These are phyloP conservation scores for Panaeolus papilionaceus DNA, from an alignment of 768 basidiomycete species.

Conservation along the genomic window DNA sequence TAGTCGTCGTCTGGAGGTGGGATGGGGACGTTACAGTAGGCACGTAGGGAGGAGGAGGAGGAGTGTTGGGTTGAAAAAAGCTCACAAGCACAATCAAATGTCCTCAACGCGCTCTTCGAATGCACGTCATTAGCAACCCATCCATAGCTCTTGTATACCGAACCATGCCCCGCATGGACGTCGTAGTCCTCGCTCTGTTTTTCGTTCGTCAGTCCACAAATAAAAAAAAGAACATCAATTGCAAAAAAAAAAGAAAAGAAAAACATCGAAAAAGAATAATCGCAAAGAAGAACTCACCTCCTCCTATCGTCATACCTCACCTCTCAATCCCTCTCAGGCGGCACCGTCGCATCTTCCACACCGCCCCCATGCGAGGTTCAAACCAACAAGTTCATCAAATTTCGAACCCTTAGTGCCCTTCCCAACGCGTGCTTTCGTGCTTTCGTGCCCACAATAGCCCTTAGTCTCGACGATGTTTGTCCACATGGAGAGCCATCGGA, in stretches of 20 bases:
- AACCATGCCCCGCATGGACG: slow-evolving; percentile 77
- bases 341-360: slow-evolving; percentile 71
- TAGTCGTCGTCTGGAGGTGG: slow-evolving; percentile 66
- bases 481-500: slow-evolving; percentile 87
- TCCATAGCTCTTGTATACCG: slow-evolving; percentile 67
- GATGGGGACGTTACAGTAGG: too few species aligned
- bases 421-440: neutral
- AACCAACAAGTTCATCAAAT: slow-evolving; percentile 44
- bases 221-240: too few species aligned
- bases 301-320: slow-evolving; percentile 75
- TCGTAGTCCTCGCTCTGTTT: slow-evolving; percentile 76
- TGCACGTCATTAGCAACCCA: slow-evolving; percentile 84
- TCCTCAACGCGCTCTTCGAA: slow-evolving; percentile 60
- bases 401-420: too few species aligned
- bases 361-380: slow-evolving; percentile 71
- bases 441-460: neutral
- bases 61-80: too few species aligned
- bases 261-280: too few species aligned
- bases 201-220: too few species aligned
- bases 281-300: slow-evolving; percentile 48
- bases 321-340: slow-evolving; percentile 61
- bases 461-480: slow-evolving; percentile 83
- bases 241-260: too few species aligned
- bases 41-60: too few species aligned
- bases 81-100: slow-evolving; percentile 65